Evolutionary conservation across 345 rosid genomes (phyloP), one percentile per base, ranked within the genome.

Genomic region (Rhodomyrtus tomentosa): DNA sequence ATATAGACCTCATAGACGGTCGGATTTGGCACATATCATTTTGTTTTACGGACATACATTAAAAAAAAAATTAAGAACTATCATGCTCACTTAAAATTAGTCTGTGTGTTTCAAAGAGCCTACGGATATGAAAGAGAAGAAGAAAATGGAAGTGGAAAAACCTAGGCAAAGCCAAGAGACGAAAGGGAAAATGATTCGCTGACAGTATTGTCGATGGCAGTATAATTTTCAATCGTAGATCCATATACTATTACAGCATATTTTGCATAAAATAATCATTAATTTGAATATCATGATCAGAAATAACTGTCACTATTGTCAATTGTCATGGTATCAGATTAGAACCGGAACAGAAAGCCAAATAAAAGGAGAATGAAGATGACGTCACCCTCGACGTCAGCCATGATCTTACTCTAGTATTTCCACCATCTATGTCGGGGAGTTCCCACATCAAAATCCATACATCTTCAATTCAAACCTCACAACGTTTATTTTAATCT

Each of bases 281-380:
- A 10, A 45, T 45, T 45, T 2, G 8, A 7, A 45, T 1, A 1
- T 45, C 10, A 1, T 45, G 10, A 7, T 45, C 8, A 7, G 10
- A 7, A 45, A 45, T 45, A 45, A 45, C 48, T 45, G 9, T 6
- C 10, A 45, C 1, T 45, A 45, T 3, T 1, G 6, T 5, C 0
- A 1, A 45, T 9, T 1, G 49, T 7, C 10, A 45, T 1, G 10
- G 0, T 45, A 45, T 10, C 8, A 9, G 10, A 0, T 45, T 45
- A 10, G 74, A 32, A 3, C 32, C 22, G 42, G 16, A 62, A 62
- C 42, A 32, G 18, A 45, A 36, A 36, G 45, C 45, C 76, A 5
- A 36, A 32, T 18, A 3, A 5, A 38, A 32, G 40, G 76, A 18
- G 40, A 36, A 20, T 11, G 10, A 32, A 36, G 45, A 68, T 36